Conservation (phyloP, 1,284 basidiomycete genomes). For the Mycosarcoma mackinlayi region DNA sequence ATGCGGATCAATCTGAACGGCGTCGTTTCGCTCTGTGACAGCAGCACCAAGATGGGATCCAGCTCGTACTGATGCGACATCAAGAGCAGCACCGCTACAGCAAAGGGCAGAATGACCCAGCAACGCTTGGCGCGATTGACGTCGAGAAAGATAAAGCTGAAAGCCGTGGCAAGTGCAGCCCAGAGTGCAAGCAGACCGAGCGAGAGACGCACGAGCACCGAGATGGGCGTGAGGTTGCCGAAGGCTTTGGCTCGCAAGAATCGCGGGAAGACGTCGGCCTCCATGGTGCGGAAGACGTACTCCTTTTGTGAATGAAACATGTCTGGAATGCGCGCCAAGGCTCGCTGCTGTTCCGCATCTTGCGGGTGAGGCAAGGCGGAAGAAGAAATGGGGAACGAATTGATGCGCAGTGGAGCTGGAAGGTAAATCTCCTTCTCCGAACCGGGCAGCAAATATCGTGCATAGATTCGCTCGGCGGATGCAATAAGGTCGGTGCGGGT, state of each 20-base stretch:
- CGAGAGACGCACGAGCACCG: conserved; percentile 78
- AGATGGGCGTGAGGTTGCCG: conserved; percentile 91
- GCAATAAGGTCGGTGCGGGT: conserved; percentile 87
- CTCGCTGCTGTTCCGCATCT: conserved; percentile 76
- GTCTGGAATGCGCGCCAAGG: conserved; percentile 91
- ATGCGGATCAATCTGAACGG: conserved; percentile 91
- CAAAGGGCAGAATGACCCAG: conserved; percentile 95
- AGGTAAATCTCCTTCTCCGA: conserved; percentile 88
- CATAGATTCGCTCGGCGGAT: conserved; percentile 93
- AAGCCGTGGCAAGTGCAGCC: conserved; percentile 88
- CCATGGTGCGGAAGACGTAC: conserved; percentile 93
- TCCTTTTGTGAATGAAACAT: conserved; percentile 98
- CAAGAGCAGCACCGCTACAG: conserved; percentile 87
- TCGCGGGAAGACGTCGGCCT: conserved; percentile 90
- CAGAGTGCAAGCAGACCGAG: conserved; percentile 87
- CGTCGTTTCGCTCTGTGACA: conserved; percentile 70
- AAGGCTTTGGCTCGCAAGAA: conserved; percentile 97
- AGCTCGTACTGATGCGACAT: conserved; percentile 95
- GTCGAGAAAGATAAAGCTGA: conserved; percentile 93
- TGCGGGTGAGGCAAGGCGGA: conserved; percentile 77
- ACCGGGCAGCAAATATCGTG: conserved; percentile 81
- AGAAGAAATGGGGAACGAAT: conserved; percentile 70
- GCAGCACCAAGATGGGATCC: conserved; percentile 78
- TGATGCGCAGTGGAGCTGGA: conserved; percentile 71
- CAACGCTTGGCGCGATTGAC: conserved; percentile 88